phyloP scores from a whole-genome alignment of 495 filamentous ascomycete species.

The Symbiotaphrina buchneri region DNA sequence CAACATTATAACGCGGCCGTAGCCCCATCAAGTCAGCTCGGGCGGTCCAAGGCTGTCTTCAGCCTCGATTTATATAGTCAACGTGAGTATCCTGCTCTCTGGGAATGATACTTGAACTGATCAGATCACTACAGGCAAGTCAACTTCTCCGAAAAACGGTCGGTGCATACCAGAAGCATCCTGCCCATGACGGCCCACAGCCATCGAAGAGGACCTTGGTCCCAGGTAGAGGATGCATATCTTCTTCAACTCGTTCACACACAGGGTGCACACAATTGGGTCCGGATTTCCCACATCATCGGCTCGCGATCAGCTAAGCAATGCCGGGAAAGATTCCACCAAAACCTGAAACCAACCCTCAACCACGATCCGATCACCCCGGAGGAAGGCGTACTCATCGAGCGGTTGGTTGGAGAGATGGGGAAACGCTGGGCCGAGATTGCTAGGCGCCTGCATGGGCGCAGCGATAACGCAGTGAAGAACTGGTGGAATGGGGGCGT shows the following conservation, averaged over 20 bases:
- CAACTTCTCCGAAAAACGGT: too few relatives aligned
- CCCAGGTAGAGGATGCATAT: constrained; percentile 51
- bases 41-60: too few relatives aligned
- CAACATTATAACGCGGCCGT: too few relatives aligned
- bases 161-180: too few relatives aligned
- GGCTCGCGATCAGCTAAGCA: constrained; percentile 75
- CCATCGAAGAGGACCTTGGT: constrained; percentile 77
- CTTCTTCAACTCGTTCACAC: constrained; percentile 51
- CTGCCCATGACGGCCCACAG: too few relatives aligned
- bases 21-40: too few relatives aligned
- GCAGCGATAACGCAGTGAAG: constrained; percentile 96
- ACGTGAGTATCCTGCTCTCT: too few relatives aligned
- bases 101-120: too few relatives aligned
- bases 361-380: constrained; percentile 83
- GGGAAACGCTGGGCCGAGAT: constrained; percentile 95
- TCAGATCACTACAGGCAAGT: too few relatives aligned
- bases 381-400: constrained; percentile 70
- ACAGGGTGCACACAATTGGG: constrained; percentile 80
- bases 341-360: constrained; percentile 79
- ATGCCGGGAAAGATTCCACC: constrained; percentile 86
- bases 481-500: constrained; percentile 98
- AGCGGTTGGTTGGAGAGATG: constrained; percentile 56
- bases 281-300: constrained; percentile 60
- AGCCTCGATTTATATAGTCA: too few relatives aligned
- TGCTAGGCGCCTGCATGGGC: constrained; percentile 59